Base-by-base conservation (phyloP, 495 filamentous ascomycete genomes). In the Aspergillus affinis region DNA sequence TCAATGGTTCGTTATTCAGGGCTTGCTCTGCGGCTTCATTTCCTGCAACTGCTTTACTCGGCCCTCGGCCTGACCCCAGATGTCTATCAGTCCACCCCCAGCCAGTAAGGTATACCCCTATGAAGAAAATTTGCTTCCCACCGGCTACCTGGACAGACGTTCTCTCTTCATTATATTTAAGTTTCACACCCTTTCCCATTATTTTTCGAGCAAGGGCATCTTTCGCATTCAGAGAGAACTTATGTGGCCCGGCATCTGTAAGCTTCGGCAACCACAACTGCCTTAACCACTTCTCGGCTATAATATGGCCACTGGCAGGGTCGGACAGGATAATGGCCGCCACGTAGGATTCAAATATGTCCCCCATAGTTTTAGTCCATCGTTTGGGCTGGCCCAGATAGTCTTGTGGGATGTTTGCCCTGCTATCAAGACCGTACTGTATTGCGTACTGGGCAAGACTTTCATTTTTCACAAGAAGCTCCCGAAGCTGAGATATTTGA, bases 301-400 rank as follows among this genome's bases (percentile, higher is more conserved):
- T 77, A 53, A 67, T 59, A 52, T 88, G 81, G 7, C 91, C 91
- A 47, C 82, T 65, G 12, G 66, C 70, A 0, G 84, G 74, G 65
- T 89, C 80, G 13, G 85, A 86, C 9, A 91, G 72, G 48, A 95
- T 81, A 23, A 90, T 69, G 13, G 89, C 92, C 19, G 90, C 92
- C 10, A 92, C 83, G 69, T 93, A 96, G 2, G 92, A 88, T 72
- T 97, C 92, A 67, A 97, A 93, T 9, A 97, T 81, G 71, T 97
- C 92, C 9, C 86, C 92, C 51, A 86, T 75, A 18, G 87, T 84
- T 69, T 97, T 97, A 29, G 76, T 81, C 61, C 81, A 79, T 60
- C 81, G 81, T 50, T 84, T 80, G 9, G 72, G 63, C 53, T 77
- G 66, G 12, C 71, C 69, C 3, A 64, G 65, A 45, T 73, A 71